Conservation (phyloP, 2,329 filamentous ascomycete species). For the Zalaria sp. region DNA sequence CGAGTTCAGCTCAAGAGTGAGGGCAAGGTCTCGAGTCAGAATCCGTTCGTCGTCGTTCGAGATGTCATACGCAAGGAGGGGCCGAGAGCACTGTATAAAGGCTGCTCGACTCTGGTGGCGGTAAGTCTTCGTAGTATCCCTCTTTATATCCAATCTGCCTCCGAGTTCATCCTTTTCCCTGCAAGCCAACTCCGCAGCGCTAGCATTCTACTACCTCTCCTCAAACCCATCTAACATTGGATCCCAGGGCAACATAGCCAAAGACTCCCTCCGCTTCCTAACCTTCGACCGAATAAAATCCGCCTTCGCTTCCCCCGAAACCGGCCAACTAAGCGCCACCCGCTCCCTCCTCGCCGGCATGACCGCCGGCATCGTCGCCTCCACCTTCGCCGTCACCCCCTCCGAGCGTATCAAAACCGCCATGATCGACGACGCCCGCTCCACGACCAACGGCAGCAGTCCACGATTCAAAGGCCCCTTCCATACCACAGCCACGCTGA, state of each 20-base stretch:
- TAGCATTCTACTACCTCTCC: too few species aligned
- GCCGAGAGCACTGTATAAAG: constrained; percentile 45
- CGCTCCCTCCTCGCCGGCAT: constrained; percentile 51
- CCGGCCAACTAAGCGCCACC: constrained; percentile 40
- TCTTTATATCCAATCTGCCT: not conserved
- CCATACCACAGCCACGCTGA: constrained; percentile 37
- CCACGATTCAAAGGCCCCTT: constrained; percentile 32
- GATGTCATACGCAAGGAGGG: constrained; percentile 44
- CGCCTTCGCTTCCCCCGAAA: constrained; percentile 38
- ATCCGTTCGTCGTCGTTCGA: constrained; percentile 44
- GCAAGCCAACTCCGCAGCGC: too few species aligned
- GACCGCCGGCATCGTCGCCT: constrained; percentile 47
- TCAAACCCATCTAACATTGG: too few species aligned
- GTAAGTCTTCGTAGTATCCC: constrained; percentile 11
- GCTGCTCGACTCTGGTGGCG: constrained; percentile 45
- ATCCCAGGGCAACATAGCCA: constrained; percentile 40
- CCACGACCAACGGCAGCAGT: constrained; percentile 16
- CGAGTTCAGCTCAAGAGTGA: constrained; percentile 41
- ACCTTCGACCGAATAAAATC: constrained; percentile 53
- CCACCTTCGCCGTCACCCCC: constrained; percentile 50
- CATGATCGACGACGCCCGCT: constrained; percentile 46
- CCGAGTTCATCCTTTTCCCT: too few species aligned
- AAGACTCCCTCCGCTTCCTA: constrained; percentile 53
- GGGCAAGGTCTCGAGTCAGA: constrained; percentile 31
- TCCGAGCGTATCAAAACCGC: constrained; percentile 57